Evolutionary conservation across 106 monocot species (phyloP).

Genomic region (Agapanthus africanus): DNA sequence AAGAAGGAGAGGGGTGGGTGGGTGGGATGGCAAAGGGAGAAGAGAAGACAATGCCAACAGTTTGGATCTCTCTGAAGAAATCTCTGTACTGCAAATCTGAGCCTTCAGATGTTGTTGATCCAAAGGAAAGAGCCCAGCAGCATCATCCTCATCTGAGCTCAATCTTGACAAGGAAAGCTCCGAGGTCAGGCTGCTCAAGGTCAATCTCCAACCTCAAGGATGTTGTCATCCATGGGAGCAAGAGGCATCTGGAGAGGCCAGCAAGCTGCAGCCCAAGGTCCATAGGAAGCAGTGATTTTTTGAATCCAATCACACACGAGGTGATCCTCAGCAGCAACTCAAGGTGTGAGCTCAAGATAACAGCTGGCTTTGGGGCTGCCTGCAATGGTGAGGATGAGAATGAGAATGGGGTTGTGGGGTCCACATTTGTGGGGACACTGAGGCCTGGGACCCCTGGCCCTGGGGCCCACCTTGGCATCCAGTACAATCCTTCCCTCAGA

Average conservation of each 20-base stretch:
- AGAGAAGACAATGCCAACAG: slow-evolving; percentile 37
- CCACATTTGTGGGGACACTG: slow-evolving; percentile 47
- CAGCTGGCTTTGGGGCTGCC: slow-evolving; percentile 19
- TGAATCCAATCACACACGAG: slow-evolving; percentile 78
- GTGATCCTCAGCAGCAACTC: slow-evolving; percentile 62
- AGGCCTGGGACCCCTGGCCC: slow-evolving; percentile 85
- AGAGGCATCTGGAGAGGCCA: slow-evolving; percentile 60
- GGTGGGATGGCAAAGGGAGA: no score
- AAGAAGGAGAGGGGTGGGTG: no score
- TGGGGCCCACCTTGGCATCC: slow-evolving; percentile 40
- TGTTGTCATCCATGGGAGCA: slow-evolving; percentile 84
- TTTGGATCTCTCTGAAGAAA: slow-evolving; percentile 82
- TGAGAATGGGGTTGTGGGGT: slow-evolving; percentile 6
- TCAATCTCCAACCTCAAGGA: slow-evolving; percentile 82
- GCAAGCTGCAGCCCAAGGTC: slow-evolving; percentile 76
- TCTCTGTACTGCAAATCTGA: slow-evolving; percentile 90
- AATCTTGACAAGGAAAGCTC: slow-evolving; percentile 37
- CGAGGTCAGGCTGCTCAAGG: slow-evolving; percentile 71
- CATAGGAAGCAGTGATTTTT: slow-evolving; percentile 76
- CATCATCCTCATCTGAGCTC: slow-evolving; percentile 9
- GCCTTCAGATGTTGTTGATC: slow-evolving; percentile 80
- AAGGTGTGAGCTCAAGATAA: slow-evolving; percentile 63
- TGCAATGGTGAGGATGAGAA: not conserved
- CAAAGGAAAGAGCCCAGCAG: slow-evolving; percentile 28
- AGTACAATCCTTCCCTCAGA: slow-evolving; percentile 35